Evolutionary conservation across 2,329 filamentous ascomycete genomes (phyloP), one percentile per base, ranked within the genome.

Genomic region (Colletotrichum ledebouriae): DNA sequence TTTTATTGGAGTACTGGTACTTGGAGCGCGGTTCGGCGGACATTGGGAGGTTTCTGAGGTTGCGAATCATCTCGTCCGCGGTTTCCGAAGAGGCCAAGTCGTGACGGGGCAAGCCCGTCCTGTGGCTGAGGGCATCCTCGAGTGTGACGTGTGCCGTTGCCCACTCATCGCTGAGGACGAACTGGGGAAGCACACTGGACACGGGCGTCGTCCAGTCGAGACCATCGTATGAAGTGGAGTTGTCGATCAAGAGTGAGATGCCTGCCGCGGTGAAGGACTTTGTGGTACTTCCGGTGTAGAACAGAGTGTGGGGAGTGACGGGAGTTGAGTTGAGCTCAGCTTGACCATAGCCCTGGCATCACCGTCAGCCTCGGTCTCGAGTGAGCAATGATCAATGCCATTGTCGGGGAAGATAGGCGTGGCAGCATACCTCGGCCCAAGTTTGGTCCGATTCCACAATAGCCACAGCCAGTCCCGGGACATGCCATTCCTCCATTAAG

Each of bases 211-310:
- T 74, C 83, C 85, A 88, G 41, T 81, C 77, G 3, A 83, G 71
- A 15, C 77, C 75, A 4, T 80, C 74, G 52, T 82, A 77, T 2
- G 42, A 34, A 7, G 33, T 55, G 10, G 60, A 20, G 7, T 83
- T 78, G n/a, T 81, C 80, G 6, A 87, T 77, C 7, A 89, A 80
- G 2, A 87, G 73, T 1, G 83, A 80, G 1, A 88, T 74, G 0
- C 80, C 78, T 1, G 85, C 85, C 1, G 84, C 81, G 0, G 83
- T 84, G 53, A 87, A 82, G 2, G 85, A 83, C 73, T 90, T 90
- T 20, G 85, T 87, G 1, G 82, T 87, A 47, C 85, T 88, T 2
- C 82, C 88, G 2, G 79, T 80, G 66, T 85, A 86, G 76, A 85
- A 89, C 3, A 89, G 78, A 0, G 86, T 88, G 34, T 84, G 77